Base-by-base conservation (phyloP, 768 basidiomycete genomes). In the Tephrocybe sp. region DNA sequence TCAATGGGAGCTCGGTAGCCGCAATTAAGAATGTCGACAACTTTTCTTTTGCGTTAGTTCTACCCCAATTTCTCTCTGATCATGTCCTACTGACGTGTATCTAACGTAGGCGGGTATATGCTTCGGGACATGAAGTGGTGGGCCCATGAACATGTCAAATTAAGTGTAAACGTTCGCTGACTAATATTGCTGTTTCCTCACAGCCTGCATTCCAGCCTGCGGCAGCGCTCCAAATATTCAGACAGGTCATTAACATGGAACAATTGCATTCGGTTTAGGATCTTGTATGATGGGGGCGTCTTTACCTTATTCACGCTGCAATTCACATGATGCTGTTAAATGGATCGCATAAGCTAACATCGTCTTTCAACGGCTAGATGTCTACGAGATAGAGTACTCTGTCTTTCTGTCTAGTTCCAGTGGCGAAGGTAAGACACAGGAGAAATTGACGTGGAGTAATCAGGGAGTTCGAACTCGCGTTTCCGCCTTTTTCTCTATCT, bases 191-290 rank as follows among this genome's bases (percentile, higher is more conserved):
- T 16, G 11, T 39, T 34, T 4, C n/a, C 36, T 40, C 23, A 7
- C 43, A 85, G 84, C 73, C 84, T 30, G 82, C 82, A 0, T 85
- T 82, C 69, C 79, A 83, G 53, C 84, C 83, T 4, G 72, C 71
- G 40, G 77, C 77, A 3, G 71, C 83, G 0, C 67, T 84, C 5
- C 77, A 76, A 55, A 81, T 87, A 48, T 83, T 85, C 62, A 72
- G 68, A 4, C 82, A 86, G 54, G 60, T 85, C 12, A 61, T 85
- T 20, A 65, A 66, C 20, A 72, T 65, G 52, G 68, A 85, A 51
- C 77, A 73, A 50, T 62, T 83, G 4, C 82, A 83, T 55, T 84
- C 81, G 1, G 76, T 77, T 6, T 69, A 59, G 41, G 14, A 13
- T 53, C n/a, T n/a, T n/a, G n/a, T n/a, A n/a, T n/a, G n/a, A n/a